Percentiles rank a stretch among this genome's conserved stretches.
Conservation (phyloP, 768 basidiomycete species). For the Auriscalpium orientale region DNA sequence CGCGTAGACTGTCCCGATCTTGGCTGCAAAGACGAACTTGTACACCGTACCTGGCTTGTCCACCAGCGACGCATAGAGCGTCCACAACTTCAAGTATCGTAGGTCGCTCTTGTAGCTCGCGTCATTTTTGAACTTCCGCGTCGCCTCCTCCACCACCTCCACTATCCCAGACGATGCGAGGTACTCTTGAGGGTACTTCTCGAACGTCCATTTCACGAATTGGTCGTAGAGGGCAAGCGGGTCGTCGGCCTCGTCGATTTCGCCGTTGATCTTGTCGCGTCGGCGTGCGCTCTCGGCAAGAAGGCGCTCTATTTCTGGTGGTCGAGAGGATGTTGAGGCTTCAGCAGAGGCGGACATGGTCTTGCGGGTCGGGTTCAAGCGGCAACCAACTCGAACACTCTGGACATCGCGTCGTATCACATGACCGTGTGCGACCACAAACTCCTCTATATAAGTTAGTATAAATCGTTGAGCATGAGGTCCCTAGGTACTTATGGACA, state of each 20-base stretch:
- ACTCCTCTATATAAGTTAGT: no score
- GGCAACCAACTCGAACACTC: no score
- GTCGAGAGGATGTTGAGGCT: conserved; percentile 1
- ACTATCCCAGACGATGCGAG: conserved; percentile 66
- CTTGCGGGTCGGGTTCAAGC: neutral
- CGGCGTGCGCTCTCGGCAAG: conserved; percentile 4
- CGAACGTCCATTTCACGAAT: conserved; percentile 86
- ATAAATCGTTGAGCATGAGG: no score
- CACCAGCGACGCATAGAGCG: conserved; percentile 73
- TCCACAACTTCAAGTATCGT: conserved; percentile 90
- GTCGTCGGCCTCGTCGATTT: conserved; percentile 62
- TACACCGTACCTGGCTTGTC: conserved; percentile 62
- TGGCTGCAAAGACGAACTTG: conserved; percentile 41
- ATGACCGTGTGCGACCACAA: no score
- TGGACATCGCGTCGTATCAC: no score
- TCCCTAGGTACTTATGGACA: no score
- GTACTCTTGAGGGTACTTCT: conserved; percentile 64
- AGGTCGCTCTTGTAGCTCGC: conserved; percentile 80
- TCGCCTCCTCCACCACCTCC: conserved; percentile 79
- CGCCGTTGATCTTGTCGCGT: conserved; percentile 26
- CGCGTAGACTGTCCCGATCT: conserved; percentile 62
- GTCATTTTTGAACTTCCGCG: conserved; percentile 75
- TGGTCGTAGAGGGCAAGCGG: conserved; percentile 78
- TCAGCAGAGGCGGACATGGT: conserved; percentile 9
- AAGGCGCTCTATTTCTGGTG: neutral